Evolutionary conservation across 495 filamentous ascomycete species (phyloP).

Genomic region (Cercophora newfieldiana): DNA sequence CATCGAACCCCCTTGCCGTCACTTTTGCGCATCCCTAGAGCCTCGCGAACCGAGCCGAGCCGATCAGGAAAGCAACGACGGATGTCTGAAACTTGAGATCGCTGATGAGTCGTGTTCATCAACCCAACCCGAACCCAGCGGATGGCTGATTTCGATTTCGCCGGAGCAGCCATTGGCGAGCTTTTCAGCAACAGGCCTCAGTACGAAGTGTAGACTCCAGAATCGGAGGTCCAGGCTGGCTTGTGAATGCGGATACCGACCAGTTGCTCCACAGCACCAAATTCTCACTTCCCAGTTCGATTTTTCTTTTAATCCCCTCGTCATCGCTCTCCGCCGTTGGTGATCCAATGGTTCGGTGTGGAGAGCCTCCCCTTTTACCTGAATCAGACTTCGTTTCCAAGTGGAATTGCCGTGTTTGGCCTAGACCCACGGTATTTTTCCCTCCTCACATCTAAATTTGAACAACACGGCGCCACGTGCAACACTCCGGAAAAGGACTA

Average conservation of each 20-base stretch:
- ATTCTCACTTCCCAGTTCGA: neutral
- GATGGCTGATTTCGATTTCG: conserved; percentile 7
- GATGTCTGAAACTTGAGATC: conserved; percentile 18
- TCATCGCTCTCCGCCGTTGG: neutral
- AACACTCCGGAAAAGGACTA: neutral
- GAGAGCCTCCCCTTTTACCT: neutral
- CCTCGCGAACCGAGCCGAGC: conserved; percentile 7
- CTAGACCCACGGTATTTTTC: neutral
- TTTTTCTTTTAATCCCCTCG: neutral
- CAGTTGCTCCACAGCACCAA: neutral
- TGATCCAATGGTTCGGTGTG: neutral
- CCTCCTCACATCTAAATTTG: conserved; percentile 8
- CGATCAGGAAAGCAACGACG: neutral
- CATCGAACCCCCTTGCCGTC: neutral
- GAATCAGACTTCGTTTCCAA: conserved; percentile 1
- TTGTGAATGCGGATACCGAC: neutral
- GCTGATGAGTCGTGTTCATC: conserved; percentile 7
- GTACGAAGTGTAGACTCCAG: neutral
- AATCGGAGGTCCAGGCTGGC: neutral
- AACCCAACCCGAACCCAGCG: conserved; percentile 20
- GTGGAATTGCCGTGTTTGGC: neutral
- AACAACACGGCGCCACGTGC: conserved; percentile 13
- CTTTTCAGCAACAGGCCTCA: neutral
- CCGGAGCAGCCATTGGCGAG: neutral
- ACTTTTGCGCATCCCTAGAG: neutral